These are phyloP conservation scores for Sugiyamaella japonica DNA, from an alignment of 1,139 yeast species.

Conservation along the genomic window DNA sequence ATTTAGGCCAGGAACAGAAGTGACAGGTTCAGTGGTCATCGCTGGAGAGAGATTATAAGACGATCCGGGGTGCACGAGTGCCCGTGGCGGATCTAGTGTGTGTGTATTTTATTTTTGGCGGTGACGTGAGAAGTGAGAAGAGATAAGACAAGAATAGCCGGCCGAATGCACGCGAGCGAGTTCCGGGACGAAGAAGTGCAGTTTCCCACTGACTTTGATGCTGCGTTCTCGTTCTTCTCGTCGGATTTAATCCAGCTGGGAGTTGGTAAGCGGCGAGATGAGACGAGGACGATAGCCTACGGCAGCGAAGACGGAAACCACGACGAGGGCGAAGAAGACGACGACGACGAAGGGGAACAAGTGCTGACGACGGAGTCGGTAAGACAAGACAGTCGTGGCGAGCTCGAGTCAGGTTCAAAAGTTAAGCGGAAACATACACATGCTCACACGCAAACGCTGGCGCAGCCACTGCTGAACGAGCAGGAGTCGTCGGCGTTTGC, in stretches of 20 bases:
- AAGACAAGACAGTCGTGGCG: too few relatives aligned
- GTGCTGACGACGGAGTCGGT: too few relatives aligned
- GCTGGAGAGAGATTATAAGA: background rate
- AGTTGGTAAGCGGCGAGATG: background rate
- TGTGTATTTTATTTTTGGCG: background rate
- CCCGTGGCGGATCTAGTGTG: background rate
- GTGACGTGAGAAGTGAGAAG: background rate
- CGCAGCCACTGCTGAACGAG: conserved; percentile 37
- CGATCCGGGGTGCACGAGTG: too few relatives aligned
- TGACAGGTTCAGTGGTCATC: background rate
- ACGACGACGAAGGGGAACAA: background rate
- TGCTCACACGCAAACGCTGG: background rate
- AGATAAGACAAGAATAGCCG: background rate
- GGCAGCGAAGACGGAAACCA: background rate
- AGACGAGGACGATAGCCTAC: too few relatives aligned
- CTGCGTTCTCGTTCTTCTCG: conserved; percentile 28
- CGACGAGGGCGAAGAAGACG: background rate
- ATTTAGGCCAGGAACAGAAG: background rate
- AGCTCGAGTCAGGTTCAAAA: background rate
- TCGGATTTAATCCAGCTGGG: conserved; percentile 7
- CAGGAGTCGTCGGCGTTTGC: conserved; percentile 42
- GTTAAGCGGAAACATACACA: background rate
- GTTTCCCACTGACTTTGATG: conserved; percentile 25
- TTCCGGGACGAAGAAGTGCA: conserved; percentile 15
- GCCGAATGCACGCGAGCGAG: conserved; percentile 4